Evolutionary conservation across 768 basidiomycete species (phyloP).

Genomic region (Rhizopogon vinicolor): DNA sequence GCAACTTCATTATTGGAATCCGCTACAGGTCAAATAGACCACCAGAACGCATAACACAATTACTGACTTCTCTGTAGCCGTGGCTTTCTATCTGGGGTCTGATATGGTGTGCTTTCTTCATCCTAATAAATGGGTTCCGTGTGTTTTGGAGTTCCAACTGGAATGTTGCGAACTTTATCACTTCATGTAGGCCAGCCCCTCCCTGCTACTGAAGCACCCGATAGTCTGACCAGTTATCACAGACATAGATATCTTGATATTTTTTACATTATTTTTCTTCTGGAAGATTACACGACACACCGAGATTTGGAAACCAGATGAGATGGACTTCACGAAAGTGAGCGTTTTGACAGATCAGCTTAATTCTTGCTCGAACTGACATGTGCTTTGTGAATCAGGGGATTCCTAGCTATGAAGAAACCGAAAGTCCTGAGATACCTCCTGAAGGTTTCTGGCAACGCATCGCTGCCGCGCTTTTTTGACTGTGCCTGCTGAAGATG

Average conservation of each 20-base stretch:
- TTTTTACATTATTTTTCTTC: conserved; percentile 15
- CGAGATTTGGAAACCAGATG: conserved; percentile 46
- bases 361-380: background rate
- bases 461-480: conserved; percentile 51
- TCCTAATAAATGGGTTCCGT: conserved; percentile 47
- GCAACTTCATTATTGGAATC: conserved; percentile 56
- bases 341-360: conserved; percentile 10
- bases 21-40: conserved; percentile 33
- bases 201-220: conserved; percentile 2
- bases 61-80: conserved; percentile 26
- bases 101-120: conserved; percentile 56
- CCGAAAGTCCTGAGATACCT: conserved; percentile 47
- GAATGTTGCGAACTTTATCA: conserved; percentile 41
- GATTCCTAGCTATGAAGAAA: conserved; percentile 64
- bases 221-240: conserved; percentile 1
- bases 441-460: conserved; percentile 48
- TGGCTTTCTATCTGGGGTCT: conserved; percentile 68
- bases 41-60: conserved; percentile 20
- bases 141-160: conserved; percentile 59
- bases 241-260: conserved; percentile 28
- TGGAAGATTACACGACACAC: conserved; percentile 17
- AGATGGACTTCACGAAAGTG: conserved; percentile 74
- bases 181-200: conserved; percentile 31
- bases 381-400: conserved; percentile 33
- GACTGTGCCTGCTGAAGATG: conserved; percentile 1